Evolutionary conservation across 352 stramenopile genomes (phyloP).

Genomic region (Phytopythium helicoides): DNA sequence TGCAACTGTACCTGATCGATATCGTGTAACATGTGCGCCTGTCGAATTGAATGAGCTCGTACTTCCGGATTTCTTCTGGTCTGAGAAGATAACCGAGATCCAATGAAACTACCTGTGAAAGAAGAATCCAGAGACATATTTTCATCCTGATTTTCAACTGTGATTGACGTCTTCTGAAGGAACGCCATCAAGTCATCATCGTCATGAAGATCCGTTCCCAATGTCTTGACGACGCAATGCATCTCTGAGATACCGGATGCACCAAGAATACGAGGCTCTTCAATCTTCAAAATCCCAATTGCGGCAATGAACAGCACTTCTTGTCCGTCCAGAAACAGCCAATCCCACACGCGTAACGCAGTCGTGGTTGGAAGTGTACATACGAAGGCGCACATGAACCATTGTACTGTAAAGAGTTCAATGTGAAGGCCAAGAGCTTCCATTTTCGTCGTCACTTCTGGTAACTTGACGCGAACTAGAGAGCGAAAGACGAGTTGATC

Average conservation of each 20-base stretch:
- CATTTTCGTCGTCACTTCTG: conserved; percentile 26
- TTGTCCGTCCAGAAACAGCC: conserved; percentile 69
- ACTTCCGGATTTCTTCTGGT: no score
- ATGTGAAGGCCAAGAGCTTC: conserved; percentile 48
- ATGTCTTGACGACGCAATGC: conserved; percentile 34
- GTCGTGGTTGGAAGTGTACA: conserved; percentile 75
- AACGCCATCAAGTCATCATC: conserved; percentile 43
- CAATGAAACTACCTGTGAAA: no score
- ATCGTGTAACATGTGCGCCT: no score
- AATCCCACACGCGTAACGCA: conserved; percentile 72
- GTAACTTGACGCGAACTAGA: conserved; percentile 50
- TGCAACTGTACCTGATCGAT: no score
- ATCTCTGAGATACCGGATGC: conserved; percentile 33
- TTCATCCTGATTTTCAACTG: no score
- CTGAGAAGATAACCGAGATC: no score
- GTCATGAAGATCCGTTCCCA: conserved; percentile 52
- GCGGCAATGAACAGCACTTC: conserved; percentile 47
- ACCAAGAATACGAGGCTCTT: conserved; percentile 25
- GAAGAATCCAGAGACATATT: no score
- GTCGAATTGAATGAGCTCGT: no score
- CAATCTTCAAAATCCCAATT: conserved; percentile 45
- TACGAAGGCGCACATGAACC: conserved; percentile 84
- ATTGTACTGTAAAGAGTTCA: conserved; percentile 78
- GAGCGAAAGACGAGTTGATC: conserved; percentile 76
- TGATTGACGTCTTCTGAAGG: conserved; percentile 14